These are phyloP conservation scores for Epichloe baconii DNA, from an alignment of 2,329 filamentous ascomycete genomes.

Conservation along the genomic window DNA sequence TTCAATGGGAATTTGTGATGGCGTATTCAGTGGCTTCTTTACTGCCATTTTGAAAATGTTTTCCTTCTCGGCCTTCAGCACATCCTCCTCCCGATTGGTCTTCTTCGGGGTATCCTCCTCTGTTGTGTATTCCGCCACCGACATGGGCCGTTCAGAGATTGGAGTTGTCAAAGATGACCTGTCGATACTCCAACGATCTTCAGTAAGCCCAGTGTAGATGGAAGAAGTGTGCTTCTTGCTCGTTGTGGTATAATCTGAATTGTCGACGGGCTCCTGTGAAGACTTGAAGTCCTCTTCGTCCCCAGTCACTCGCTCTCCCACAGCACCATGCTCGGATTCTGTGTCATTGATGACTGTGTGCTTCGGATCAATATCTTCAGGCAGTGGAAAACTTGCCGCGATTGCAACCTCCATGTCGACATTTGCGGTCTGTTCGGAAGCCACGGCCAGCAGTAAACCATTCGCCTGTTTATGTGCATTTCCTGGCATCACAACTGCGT, in stretches of 20 bases:
- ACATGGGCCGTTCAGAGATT: slow-evolving; percentile 23
- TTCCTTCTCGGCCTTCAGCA: not conserved
- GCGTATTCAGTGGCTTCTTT: not conserved
- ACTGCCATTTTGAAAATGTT: not conserved
- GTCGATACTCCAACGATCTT: slow-evolving; percentile 25
- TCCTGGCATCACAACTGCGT: not conserved
- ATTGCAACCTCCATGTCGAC: not conserved
- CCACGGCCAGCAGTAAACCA: not conserved
- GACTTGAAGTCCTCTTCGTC: slow-evolving; percentile 1
- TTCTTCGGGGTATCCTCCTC: slow-evolving; percentile 21
- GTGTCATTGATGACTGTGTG: not conserved
- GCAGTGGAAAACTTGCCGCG: not conserved
- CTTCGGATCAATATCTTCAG: slow-evolving; percentile 3
- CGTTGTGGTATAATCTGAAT: slow-evolving; percentile 15
- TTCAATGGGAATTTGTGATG: not conserved
- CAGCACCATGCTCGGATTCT: not conserved
- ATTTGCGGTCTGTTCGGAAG: not conserved
- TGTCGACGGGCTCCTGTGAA: slow-evolving; percentile 9
- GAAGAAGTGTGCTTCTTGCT: slow-evolving; percentile 24
- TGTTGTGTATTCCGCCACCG: slow-evolving; percentile 17
- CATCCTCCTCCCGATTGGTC: slow-evolving; percentile 11
- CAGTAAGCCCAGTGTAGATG: slow-evolving; percentile 24
- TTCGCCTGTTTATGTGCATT: slow-evolving; percentile 1
- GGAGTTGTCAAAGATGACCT: slow-evolving; percentile 25
- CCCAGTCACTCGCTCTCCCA: not conserved